Conservation (phyloP, 768 basidiomycete species). For the Tephrocybe sp. region DNA sequence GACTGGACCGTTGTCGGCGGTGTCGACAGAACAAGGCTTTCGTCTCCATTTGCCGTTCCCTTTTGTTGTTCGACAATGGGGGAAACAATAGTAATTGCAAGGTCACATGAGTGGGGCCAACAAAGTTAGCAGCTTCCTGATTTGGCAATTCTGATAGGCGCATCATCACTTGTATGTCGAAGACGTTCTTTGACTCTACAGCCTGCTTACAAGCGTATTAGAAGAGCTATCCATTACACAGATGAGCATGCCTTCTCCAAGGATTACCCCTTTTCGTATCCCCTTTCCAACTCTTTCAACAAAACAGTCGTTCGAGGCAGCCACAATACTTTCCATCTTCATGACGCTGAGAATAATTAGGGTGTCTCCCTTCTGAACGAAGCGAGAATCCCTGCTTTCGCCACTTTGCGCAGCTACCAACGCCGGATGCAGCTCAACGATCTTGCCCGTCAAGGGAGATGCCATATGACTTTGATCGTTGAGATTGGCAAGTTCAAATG, state of each 20-base stretch:
- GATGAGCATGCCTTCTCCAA: conserved; percentile 33
- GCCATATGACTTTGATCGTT: conserved; percentile 27
- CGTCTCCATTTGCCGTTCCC: conserved; percentile 4
- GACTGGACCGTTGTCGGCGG: neutral
- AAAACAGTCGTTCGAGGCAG: conserved; percentile 26
- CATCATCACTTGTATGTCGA: no score
- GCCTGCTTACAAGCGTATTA: neutral
- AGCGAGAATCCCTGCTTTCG: neutral
- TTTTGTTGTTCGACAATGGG: conserved; percentile 11
- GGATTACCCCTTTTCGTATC: conserved; percentile 26
- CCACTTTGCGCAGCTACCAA: conserved; percentile 12
- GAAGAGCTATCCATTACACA: conserved; percentile 20
- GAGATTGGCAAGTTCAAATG: conserved; percentile 33
- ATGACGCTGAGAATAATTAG: conserved; percentile 33
- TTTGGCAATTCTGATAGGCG: no score
- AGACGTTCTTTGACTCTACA: neutral
- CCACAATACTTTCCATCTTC: conserved; percentile 38
- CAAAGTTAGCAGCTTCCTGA: no score
- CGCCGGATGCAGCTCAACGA: conserved; percentile 32
- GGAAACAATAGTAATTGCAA: no score
- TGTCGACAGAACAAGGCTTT: conserved; percentile 8
- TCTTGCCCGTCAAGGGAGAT: conserved; percentile 34
- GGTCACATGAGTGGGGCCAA: no score
- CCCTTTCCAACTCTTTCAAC: conserved; percentile 30
- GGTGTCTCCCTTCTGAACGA: conserved; percentile 30